These are phyloP conservation scores for Jatropha curcas DNA, from an alignment of 345 rosid genomes.

Conservation along the genomic window DNA sequence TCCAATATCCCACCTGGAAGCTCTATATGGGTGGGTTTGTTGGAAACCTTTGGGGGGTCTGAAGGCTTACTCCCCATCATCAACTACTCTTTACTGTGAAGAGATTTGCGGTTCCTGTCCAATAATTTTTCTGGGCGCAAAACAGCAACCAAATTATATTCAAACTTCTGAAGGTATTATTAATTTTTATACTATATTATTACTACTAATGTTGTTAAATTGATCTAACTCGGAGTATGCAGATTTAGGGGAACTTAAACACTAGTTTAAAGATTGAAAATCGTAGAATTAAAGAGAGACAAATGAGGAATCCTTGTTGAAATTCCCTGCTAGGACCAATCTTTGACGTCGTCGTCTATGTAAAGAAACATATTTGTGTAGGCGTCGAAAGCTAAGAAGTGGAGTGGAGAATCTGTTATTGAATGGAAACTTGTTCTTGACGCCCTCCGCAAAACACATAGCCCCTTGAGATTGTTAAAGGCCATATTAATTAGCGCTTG, in stretches of 20 bases:
- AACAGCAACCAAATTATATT: not conserved
- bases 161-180: not conserved
- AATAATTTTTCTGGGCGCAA: too few relatives aligned
- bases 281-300: not conserved
- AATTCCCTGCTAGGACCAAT: not conserved
- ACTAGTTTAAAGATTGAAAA: not conserved
- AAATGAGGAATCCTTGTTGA: not conserved
- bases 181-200: too few relatives aligned
- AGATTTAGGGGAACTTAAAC: not conserved
- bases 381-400: constrained; percentile 4
- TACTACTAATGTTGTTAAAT: too few relatives aligned
- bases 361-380: not conserved
- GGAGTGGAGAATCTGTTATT: constrained; percentile 1
- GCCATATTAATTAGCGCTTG: too few relatives aligned
- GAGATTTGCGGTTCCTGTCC: too few relatives aligned
- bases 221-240: too few relatives aligned
- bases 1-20: constrained; percentile 7
- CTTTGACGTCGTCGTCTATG: not conserved
- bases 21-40: not conserved
- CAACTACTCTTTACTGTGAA: too few relatives aligned
- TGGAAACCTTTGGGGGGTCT: constrained; percentile 4
- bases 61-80: constrained; percentile 11
- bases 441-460: not conserved
- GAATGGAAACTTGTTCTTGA: not conserved
- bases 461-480: constrained; percentile 1